These are phyloP conservation scores for Ophiosphaerella herpotricha DNA, from an alignment of 2,329 filamentous ascomycete genomes.

Conservation along the genomic window DNA sequence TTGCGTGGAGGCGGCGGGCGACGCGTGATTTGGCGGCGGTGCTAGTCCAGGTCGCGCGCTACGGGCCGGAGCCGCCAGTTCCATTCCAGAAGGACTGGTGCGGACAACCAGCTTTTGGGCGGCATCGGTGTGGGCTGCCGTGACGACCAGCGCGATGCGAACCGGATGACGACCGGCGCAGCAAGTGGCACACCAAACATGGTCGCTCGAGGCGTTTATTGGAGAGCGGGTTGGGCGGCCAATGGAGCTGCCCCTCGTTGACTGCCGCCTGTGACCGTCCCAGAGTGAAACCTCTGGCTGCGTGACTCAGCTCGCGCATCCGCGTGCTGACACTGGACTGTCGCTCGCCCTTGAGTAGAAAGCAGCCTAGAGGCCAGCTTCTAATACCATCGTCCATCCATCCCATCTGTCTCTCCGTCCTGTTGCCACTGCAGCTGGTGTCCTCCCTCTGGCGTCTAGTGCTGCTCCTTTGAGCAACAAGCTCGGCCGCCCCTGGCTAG, in stretches of 20 bases:
- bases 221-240: no score
- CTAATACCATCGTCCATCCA: no score
- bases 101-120: no score
- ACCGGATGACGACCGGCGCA: no score
- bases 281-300: background rate
- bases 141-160: no score
- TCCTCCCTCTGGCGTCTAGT: conserved; percentile 18
- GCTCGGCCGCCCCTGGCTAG: conserved; percentile 30
- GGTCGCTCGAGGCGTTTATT: no score
- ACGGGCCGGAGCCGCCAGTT: conserved; percentile 11
- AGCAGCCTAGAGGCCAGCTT: background rate
- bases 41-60: conserved; percentile 16
- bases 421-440: conserved; percentile 10
- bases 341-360: no score
- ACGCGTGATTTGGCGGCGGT: conserved; percentile 5
- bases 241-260: no score
- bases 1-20: background rate
- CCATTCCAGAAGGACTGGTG: background rate
- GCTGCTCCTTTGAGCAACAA: conserved; percentile 30
- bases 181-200: no score
- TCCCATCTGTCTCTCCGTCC: no score
- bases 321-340: background rate
- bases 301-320: conserved; percentile 5
- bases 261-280: no score
- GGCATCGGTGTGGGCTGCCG: no score